Percentiles rank a stretch among this genome's conserved stretches.
Conservation (phyloP, 768 basidiomycete species). For the Mycena belliarum region DNA sequence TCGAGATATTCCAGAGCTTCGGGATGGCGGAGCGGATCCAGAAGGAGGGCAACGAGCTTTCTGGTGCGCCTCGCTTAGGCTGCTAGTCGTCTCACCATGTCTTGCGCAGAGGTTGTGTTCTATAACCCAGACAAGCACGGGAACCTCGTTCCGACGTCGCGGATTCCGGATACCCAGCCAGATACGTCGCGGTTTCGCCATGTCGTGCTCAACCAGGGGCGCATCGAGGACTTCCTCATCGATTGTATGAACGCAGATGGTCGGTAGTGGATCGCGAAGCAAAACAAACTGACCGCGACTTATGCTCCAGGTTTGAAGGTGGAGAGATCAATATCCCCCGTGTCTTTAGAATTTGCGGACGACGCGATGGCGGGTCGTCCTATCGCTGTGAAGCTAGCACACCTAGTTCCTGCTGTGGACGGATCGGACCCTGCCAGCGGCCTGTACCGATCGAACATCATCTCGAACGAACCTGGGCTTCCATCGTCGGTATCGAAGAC, state of each 20-base stretch:
- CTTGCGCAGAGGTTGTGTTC: conserved; percentile 11
- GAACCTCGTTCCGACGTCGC: conserved; percentile 8
- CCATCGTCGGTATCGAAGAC: background rate
- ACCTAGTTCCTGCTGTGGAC: background rate
- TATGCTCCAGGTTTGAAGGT: conserved; percentile 25
- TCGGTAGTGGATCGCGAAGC: background rate
- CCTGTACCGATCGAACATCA: conserved; percentile 18
- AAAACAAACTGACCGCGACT: background rate
- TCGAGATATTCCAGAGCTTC: conserved; percentile 47
- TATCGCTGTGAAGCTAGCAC: conserved; percentile 17
- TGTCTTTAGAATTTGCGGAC: conserved; percentile 30
- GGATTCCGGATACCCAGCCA: conserved; percentile 21
- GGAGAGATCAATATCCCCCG: conserved; percentile 36
- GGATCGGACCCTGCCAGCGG: background rate
- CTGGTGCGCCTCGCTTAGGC: too few species aligned
- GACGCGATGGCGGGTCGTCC: conserved; percentile 18
- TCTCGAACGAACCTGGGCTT: background rate
- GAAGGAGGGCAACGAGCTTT: conserved; percentile 18
- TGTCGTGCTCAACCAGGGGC: conserved; percentile 41
- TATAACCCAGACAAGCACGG: conserved; percentile 19
- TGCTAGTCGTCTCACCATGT: too few species aligned
- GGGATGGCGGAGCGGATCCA: conserved; percentile 18
- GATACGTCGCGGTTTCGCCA: conserved; percentile 22
- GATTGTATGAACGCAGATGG: conserved; percentile 37
- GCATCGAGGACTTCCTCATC: conserved; percentile 43